Conservation (phyloP, 768 basidiomycete genomes). For the Xerocomellus amylosporus region DNA sequence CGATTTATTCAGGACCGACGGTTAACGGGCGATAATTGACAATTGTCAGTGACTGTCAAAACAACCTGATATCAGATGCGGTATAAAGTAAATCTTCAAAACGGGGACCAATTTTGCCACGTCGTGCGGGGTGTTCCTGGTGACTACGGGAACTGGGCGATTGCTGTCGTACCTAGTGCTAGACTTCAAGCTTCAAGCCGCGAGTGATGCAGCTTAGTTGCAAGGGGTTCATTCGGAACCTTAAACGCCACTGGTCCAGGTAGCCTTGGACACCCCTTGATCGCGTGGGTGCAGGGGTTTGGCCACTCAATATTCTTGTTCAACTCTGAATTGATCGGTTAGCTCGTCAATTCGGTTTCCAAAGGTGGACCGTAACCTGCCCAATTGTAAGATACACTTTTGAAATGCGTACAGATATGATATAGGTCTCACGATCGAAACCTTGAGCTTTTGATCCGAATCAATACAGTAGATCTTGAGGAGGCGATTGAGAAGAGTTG, state of each 20-base stretch:
- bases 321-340: slow-evolving; percentile 1
- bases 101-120: background rate
- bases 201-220: too few species aligned
- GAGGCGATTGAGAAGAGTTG: background rate
- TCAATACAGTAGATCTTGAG: background rate
- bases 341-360: background rate
- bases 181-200: too few species aligned
- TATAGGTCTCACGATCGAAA: background rate
- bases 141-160: background rate
- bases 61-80: background rate
- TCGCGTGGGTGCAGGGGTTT: background rate
- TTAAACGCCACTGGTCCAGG: background rate
- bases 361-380: background rate
- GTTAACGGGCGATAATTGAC: background rate
- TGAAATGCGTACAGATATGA: background rate
- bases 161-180: background rate
- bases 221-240: background rate
- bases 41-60: background rate
- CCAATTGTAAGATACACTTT: background rate
- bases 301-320: background rate
- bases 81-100: background rate
- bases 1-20: too few species aligned
- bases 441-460: background rate
- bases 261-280: background rate
- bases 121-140: background rate